A percentile compares a stretch with the other conserved stretches of the same genome.
Evolutionary conservation across 2,329 filamentous ascomycete genomes (phyloP).

Genomic region (Aspergillus fumigatus): DNA sequence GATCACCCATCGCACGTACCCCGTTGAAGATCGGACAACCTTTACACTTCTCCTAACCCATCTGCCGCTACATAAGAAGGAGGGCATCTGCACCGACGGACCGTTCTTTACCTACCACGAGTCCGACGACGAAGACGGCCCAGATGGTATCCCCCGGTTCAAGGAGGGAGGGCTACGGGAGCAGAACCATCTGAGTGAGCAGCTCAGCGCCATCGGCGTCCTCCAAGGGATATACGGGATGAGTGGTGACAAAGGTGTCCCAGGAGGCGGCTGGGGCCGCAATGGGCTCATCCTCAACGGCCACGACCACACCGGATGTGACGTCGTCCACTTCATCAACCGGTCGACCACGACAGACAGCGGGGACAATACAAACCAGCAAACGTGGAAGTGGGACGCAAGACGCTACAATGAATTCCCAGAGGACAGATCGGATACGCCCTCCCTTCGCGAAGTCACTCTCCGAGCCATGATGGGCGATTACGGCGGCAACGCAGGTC

Average conservation of each 20-base stretch:
- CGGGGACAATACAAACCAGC: neutral
- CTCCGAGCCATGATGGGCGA: slow-evolving; percentile 98
- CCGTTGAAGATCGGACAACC: slow-evolving; percentile 58
- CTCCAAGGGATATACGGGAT: slow-evolving; percentile 81
- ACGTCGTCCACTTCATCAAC: slow-evolving; percentile 78
- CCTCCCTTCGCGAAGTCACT: slow-evolving; percentile 75
- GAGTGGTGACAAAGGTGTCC: slow-evolving; percentile 56
- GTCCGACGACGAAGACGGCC: slow-evolving; percentile 60
- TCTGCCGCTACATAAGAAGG: slow-evolving; percentile 79
- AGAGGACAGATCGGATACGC: slow-evolving; percentile 6
- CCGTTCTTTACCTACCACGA: slow-evolving; percentile 79
- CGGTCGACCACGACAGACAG: slow-evolving; percentile 38
- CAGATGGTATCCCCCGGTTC: slow-evolving; percentile 31
- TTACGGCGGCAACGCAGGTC: slow-evolving; percentile 84
- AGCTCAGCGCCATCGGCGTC: slow-evolving; percentile 65
- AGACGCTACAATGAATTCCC: slow-evolving; percentile 21
- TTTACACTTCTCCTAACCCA: slow-evolving; percentile 88
- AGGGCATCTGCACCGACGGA: slow-evolving; percentile 75
- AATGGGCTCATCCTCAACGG: slow-evolving; percentile 81
- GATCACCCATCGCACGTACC: slow-evolving; percentile 51
- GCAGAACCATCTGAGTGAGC: slow-evolving; percentile 80
- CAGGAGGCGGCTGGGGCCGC: slow-evolving; percentile 61
- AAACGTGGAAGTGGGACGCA: slow-evolving; percentile 34
- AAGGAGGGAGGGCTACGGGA: slow-evolving; percentile 58
- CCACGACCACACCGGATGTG: slow-evolving; percentile 93